Conservation (phyloP, 1,139 yeast genomes). For the Pichia norvegensis region DNA sequence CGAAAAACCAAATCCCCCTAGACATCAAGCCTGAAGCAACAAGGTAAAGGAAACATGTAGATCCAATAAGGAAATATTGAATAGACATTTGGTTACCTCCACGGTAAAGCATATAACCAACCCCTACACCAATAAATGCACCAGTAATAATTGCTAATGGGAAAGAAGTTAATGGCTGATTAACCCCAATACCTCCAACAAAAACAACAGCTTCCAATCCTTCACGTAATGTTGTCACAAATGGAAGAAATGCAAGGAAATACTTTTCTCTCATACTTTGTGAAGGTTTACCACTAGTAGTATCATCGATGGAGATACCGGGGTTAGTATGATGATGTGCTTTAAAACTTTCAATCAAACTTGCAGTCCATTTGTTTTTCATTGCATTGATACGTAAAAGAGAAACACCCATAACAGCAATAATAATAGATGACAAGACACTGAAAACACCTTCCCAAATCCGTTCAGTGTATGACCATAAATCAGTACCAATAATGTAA, state of each 20-base stretch:
- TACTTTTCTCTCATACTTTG: conserved; percentile 48
- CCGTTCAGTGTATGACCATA: conserved; percentile 78
- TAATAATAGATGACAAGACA: conserved; percentile 68
- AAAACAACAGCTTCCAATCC: conserved; percentile 89
- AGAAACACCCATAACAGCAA: conserved; percentile 84
- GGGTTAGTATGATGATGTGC: conserved; percentile 4
- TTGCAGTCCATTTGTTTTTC: conserved; percentile 82
- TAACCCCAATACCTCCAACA: conserved; percentile 83
- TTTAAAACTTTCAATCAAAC: conserved; percentile 32
- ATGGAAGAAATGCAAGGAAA: conserved; percentile 71
- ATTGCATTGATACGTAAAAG: conserved; percentile 76
- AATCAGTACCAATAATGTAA: conserved; percentile 68
- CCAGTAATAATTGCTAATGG: conserved; percentile 79
- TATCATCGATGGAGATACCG: conserved; percentile 4
- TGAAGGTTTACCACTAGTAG: conserved; percentile 11
- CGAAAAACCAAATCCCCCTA: conserved; percentile 85
- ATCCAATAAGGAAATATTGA: conserved; percentile 70
- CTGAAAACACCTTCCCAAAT: conserved; percentile 91
- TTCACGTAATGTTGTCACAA: conserved; percentile 78
- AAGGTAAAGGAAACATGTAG: conserved; percentile 80
- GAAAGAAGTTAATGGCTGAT: conserved; percentile 66
- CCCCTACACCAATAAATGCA: conserved; percentile 51
- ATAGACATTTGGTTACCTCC: conserved; percentile 74
- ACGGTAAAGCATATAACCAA: conserved; percentile 64
- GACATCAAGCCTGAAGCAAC: conserved; percentile 88